Percentiles rank a stretch among this genome's conserved stretches.
These are phyloP conservation scores for Salix caprea DNA, from an alignment of 345 rosid genomes.

Conservation along the genomic window DNA sequence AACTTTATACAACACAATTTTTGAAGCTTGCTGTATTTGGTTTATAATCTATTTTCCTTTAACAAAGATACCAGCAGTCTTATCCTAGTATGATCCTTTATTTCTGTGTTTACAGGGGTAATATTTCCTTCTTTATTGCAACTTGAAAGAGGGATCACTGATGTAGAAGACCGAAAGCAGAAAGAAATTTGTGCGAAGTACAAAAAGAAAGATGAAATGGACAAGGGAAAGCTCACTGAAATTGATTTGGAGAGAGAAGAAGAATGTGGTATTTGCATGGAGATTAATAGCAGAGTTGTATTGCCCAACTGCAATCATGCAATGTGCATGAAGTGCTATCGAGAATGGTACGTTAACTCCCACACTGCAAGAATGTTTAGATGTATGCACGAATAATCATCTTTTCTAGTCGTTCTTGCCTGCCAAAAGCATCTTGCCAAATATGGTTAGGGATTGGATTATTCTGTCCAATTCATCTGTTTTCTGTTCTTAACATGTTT, in stretches of 20 bases:
- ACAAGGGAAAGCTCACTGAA: slow-evolving; percentile 19
- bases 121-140: slow-evolving; percentile 23
- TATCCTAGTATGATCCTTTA: neutral
- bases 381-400: neutral
- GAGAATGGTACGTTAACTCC: slow-evolving; percentile 14
- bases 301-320: slow-evolving; percentile 25
- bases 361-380: neutral
- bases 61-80: neutral
- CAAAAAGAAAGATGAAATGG: slow-evolving; percentile 13
- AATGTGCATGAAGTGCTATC: slow-evolving; percentile 25
- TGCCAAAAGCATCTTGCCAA: neutral
- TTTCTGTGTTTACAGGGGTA: slow-evolving; percentile 11
- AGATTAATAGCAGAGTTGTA: slow-evolving; percentile 20
- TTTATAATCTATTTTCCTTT: neutral
- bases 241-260: slow-evolving; percentile 21
- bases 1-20: neutral
- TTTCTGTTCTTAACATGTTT: neutral
- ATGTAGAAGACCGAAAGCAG: slow-evolving; percentile 22
- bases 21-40: neutral
- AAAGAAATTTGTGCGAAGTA: slow-evolving; percentile 15
- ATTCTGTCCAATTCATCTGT: neutral
- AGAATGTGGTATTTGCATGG: slow-evolving; percentile 32
- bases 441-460: neutral
- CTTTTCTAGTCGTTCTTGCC: neutral
- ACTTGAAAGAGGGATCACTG: slow-evolving; percentile 25